Evolutionary conservation across 805 yeast species (phyloP).

Genomic region (Starmerella khaoyaiensis): DNA sequence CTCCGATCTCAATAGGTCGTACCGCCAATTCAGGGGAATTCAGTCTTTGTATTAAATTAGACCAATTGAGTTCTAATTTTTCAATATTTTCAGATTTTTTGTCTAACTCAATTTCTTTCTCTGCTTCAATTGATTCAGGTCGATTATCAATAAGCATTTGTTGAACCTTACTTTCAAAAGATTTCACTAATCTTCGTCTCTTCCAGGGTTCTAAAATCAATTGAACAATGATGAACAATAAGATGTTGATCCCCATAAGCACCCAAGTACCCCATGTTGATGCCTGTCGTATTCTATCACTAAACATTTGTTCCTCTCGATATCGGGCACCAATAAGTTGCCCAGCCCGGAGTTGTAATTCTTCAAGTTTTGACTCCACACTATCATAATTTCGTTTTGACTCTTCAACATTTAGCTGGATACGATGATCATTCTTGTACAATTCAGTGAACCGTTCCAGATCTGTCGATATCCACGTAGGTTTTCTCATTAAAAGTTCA

Average conservation of each 20-base stretch:
- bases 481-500: conserved; percentile 73
- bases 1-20: conserved; percentile 15
- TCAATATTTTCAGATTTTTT: background rate
- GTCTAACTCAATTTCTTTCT: background rate
- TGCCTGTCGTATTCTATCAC: conserved; percentile 85
- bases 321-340: conserved; percentile 74
- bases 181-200: conserved; percentile 59
- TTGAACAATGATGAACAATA: conserved; percentile 70
- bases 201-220: conserved; percentile 92
- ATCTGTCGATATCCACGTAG: conserved; percentile 66
- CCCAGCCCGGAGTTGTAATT: conserved; percentile 52
- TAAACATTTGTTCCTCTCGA: conserved; percentile 97
- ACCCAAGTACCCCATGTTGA: conserved; percentile 95
- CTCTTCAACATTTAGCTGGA: conserved; percentile 46
- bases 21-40: conserved; percentile 6
- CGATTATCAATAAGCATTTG: conserved; percentile 18
- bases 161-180: conserved; percentile 72
- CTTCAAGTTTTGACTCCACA: conserved; percentile 43
- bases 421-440: conserved; percentile 66
- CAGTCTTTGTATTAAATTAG: conserved; percentile 6
- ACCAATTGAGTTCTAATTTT: conserved; percentile 2
- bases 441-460: conserved; percentile 71
- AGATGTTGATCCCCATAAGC: conserved; percentile 73
- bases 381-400: conserved; percentile 42
- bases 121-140: background rate